Evolutionary conservation across 2,329 filamentous ascomycete species (phyloP), one percentile per base, ranked within the genome.

Genomic region (Beauveria medogensis): DNA sequence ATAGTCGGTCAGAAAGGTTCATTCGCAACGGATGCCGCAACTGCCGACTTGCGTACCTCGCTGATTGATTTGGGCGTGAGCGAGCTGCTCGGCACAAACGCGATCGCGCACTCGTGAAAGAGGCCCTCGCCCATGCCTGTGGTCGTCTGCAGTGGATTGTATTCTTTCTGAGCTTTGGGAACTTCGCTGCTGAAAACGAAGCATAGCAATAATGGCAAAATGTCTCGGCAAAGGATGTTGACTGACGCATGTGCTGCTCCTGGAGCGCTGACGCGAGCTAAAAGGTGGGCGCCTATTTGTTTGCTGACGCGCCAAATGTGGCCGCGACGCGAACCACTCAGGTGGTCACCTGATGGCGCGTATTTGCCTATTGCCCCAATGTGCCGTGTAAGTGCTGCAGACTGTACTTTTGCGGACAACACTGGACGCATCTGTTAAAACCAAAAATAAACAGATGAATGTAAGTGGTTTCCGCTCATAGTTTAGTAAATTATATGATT

Each of bases 41-140:
- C 16, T 26, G 9, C 53, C 10, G 18, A 0, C 7, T 5, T 51
- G 63, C 67, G 18, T 64, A 79, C 77, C 64, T 78, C 75, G 58
- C 71, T 67, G 53, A 80, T 77, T 4, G 74, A 64, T 55, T 73
- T 77, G 1, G 74, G 71, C 10, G 75, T 68, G 20, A 80, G 69
- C 18, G 68, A 64, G 43, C 67, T 71, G 67, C 77, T 78, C 1
- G 77, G 72, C 43, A 80, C 77, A 65, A 80, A 80, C 41, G 76
- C 76, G 64, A 80, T 70, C 9, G 69, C 65, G 70, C 77, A 80
- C 63, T 78, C 73, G 63, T 69, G 63, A 65, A 80, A 80, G 61
- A 78, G 64, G 40, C 66, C 62, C n/a, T 67, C 67, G 50, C 64
- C 67, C 72, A 74, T 77, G 55, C 62, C 64, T 41, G 34, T 40